Base-by-base conservation (phyloP, 2,329 filamentous ascomycete species). In the Metarhizium sp. region DNA sequence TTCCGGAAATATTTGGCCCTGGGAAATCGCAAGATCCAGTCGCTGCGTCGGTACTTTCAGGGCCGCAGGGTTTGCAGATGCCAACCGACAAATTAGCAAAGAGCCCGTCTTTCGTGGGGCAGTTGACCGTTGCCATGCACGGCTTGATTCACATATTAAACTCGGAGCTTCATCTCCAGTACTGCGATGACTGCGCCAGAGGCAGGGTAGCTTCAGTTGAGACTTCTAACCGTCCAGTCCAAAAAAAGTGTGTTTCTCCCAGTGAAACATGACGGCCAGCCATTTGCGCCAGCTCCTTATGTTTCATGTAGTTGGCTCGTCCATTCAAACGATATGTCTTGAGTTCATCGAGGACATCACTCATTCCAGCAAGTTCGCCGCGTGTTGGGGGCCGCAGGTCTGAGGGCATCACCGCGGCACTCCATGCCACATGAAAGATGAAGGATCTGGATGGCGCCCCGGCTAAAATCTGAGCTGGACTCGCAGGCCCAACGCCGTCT, bases 361-460 rank as follows among this genome's bases (percentile, higher is more conserved):
- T 61, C 75, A 78, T 77, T n/a, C 57, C 61, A 36, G 60, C 54
- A 16, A 77, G 57, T 6, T 71, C 66, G 7, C 46, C 55, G 34
- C 52, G 56, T 4, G 62, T 57, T 0, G 74, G 75, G 25, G 59
- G 47, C 3, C 53, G 55, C 32, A 72, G 57, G 14, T 58, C 57
- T 0, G 47, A 52, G 7, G 75, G 73, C 58, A 73, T 66, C 3
- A 79, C 57, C 14, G 80, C 60, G 53, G 79, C 71, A 56, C 75
- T 72, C 80, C 80, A 84, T 0, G 80, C 79, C 1, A 70, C 72
- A 32, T 75, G 69, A 59, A 77, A 82, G 43, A 84, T 64, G 54
- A 72, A 74, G 1, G 70, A 67, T 0, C 70, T 67, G 0, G 64
- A 50, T 4, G 79, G 79, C 4, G 75, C 78, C 1, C 80, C 80